Base-by-base conservation (phyloP, 371 early-diverging fungal species). In the Zopfochytrium polystomum region DNA sequence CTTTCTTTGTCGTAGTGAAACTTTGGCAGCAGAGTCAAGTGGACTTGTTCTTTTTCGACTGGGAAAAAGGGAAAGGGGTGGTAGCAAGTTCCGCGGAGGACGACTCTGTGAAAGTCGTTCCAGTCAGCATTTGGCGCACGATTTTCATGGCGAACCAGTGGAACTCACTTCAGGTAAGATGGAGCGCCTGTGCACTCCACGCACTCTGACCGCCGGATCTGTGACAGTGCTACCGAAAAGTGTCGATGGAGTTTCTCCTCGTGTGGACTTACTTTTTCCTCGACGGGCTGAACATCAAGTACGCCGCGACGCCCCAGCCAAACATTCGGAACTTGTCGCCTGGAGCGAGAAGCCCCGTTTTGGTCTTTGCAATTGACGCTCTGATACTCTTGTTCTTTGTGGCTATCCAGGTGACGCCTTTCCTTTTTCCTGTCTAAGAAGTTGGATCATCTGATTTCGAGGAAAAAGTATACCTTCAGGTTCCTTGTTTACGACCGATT, bases 141-240 rank as follows among this genome's bases (percentile, higher is more conserved):
- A 75, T 81, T 25, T 77, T 81, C 52, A 65, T 77, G 71, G 73
- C 72, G 3, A 79, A 81, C 49, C 68, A 74, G 48, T 79, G 79
- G 79, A 54, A 70, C 27, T 45, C 63, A 18, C 52, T 81, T 29
- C 81, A 80, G 66, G 65, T 67, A 13, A 18, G 35, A 29, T 22
- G 38, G 20, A n/a, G 7, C n/a, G n/a, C n/a, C n/a, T n/a, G n/a
- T n/a, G 26, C 52, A 15, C 23, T 20, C 1, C 54, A 31, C 4
- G 20, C 3, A 53, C 11, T 2, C n/a, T 30, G 22, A 56, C 33
- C 26, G 38, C 38, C 27, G 18, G 4, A 72, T 66, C 67, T 61
- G 4, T 72, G 62, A 7, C 7, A 38, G 38, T 11, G 11, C 11
- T 38, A 38, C 56, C 59, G 77, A 23, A 63, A 62, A 31, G 61